Base-by-base conservation (phyloP, 768 basidiomycete species). In the Dioszegia hungarica region DNA sequence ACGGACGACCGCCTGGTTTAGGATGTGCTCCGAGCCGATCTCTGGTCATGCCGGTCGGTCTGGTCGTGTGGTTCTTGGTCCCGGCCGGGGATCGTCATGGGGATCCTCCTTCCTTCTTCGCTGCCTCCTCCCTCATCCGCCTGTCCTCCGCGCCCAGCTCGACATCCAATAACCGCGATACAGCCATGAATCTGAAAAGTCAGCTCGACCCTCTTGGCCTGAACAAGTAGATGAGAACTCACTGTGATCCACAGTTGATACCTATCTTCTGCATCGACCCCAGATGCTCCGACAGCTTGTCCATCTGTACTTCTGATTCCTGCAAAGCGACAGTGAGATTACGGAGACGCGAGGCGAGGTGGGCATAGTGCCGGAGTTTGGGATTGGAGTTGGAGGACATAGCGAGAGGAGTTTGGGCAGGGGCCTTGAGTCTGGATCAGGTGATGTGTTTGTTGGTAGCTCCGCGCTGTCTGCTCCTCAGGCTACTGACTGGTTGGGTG, bases 191-290 rank as follows among this genome's bases (percentile, higher is more conserved):
- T 49, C 74, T 75, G 44, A 10, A 29, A 2, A 12, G 28, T 27
- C 22, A 37, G 36, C 49, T 51, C 43, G 12, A 12, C 14, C 14
- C 43, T 44, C 25, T 29, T 27, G 27, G 5, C 17, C 36, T 12
- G 11, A 2, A 19, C 2, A 3, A n/a, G 4, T 15, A 6, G 19
- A 41, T 34, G 41, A 17, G 10, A 12, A 78, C 85, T 67, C 73
- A 89, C 89, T 89, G 90, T 52, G 89, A 86, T 19, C 86, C 87
- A 73, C 89, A 87, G 46, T 85, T 79, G 0, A 86, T 87, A 14
- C 88, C 86, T 60, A 92, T 84, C 28, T 83, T 83, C 53, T 83
- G 78, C 88, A 90, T 90, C 15, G 86, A 84, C 55, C 86, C 82
- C 51, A 91, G 75, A 77, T 89, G 87, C 41, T 82, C 80, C 60